Evolutionary conservation across 2,329 filamentous ascomycete species (phyloP), one percentile per base, ranked within the genome.

Genomic region (Keithomyces neogunnii): DNA sequence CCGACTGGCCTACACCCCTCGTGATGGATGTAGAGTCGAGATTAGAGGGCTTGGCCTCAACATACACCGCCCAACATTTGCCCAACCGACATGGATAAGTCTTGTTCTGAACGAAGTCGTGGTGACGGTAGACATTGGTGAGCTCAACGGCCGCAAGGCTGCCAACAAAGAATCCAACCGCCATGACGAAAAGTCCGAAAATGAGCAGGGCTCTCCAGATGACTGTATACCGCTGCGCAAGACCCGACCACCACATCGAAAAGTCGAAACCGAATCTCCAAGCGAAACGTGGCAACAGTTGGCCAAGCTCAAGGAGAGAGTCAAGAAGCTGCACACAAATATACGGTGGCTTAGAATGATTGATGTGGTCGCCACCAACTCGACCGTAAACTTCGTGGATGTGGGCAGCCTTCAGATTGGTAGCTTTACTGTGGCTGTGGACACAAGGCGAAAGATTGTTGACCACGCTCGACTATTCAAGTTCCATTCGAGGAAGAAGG

Each of bases 1-100:
- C 57, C 86, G 92, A 59, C 86, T 99, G 55, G 86, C 90, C 52
- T 97, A 95, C 68, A 89, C 88, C 11, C 89, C 89, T 31, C 85
- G 80, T 68, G 89, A 96, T 79, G 93, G 93, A 60, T 74, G 96
- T 62, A 86, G 86, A 62, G 82, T 99, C 67, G 89, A 96, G 67
- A 84, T 99, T 51, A 84, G 93, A 48, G 89, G 91, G 48, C 76
- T 99, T 49, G 90, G 93, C 44, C 76, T 99, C 60, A 86, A 88
- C 52, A 70, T 97, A 56, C 93, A 99, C 70, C 84, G 91, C 4
- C 93, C 93, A 10, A 97, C 93, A 5, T 97, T 99, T 69, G 89
- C 92, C 45, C 90, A 97, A 67, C 93, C 93, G 44, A 97, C 95
- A 56, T 97, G 92, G 90, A 74, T 96, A 60, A 97, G 91, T 66